Conservation (phyloP, 2,329 filamentous ascomycete species). For the Juglanconis sp. region DNA sequence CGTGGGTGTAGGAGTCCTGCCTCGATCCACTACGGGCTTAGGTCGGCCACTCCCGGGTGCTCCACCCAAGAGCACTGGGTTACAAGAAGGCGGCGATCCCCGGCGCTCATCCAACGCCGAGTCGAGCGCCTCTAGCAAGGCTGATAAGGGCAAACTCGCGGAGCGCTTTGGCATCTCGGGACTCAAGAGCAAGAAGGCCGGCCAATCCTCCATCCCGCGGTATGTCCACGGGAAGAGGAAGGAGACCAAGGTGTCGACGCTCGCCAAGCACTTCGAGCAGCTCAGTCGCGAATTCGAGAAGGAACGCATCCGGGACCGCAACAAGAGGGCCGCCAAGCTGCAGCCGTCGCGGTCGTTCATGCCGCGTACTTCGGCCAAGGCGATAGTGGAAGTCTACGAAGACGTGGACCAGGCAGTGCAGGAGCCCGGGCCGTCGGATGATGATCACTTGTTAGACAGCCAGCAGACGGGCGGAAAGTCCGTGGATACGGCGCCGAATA, state of each 20-base stretch:
- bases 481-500: conserved; percentile 26
- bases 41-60: conserved; percentile 38
- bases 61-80: conserved; percentile 31
- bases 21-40: conserved; percentile 43
- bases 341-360: conserved; percentile 72
- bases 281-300: conserved; percentile 95
- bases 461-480: conserved; percentile 32
- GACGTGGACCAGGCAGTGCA: conserved; percentile 91
- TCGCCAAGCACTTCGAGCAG: conserved; percentile 95
- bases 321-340: conserved; percentile 74
- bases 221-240: conserved; percentile 71
- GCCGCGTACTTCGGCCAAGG: conserved; percentile 87
- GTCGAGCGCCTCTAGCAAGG: conserved; percentile 34
- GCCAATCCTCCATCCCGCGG: conserved; percentile 79
- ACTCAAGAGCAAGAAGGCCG: conserved; percentile 58
- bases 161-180: conserved; percentile 67
- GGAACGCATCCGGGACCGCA: conserved; percentile 81
- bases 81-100: conserved; percentile 27
- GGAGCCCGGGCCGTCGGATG: conserved; percentile 66
- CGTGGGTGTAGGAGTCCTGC: conserved; percentile 42
- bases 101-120: conserved; percentile 35
- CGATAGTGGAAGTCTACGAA: conserved; percentile 92
- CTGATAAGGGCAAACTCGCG: conserved; percentile 69
- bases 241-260: conserved; percentile 78
- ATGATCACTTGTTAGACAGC: conserved; percentile 46